A percentile compares a stretch with the other conserved stretches of the same genome.
These are phyloP conservation scores for Sherardia arvensis DNA, from an alignment of 257 asterid genomes.

Conservation along the genomic window DNA sequence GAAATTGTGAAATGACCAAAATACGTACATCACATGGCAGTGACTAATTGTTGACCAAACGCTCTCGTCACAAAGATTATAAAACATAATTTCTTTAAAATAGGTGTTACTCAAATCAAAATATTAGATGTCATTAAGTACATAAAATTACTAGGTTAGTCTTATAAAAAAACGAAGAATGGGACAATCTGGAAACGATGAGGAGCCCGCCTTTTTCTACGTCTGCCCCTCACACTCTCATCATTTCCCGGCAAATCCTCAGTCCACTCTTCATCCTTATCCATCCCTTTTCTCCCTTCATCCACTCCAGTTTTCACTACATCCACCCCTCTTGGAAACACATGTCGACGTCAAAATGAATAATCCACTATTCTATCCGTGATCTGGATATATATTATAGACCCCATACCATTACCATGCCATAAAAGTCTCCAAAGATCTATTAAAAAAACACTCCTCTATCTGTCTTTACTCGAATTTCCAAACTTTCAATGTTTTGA, in stretches of 20 bases:
- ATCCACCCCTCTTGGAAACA: neutral
- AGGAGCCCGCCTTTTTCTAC: slow-evolving; percentile 10
- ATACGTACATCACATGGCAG: too few species aligned
- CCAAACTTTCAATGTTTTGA: too few species aligned
- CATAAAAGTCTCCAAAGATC: neutral
- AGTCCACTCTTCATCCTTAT: slow-evolving; percentile 49
- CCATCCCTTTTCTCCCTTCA: slow-evolving; percentile 11
- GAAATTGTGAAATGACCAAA: too few species aligned
- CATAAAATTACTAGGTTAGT: too few species aligned
- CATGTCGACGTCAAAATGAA: neutral
- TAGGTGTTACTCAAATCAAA: too few species aligned
- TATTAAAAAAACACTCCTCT: neutral
- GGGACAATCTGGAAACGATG: slow-evolving; percentile 24
- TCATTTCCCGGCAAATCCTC: neutral
- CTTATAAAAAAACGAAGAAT: slow-evolving; percentile 8
- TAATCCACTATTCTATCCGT: neutral
- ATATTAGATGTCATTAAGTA: too few species aligned
- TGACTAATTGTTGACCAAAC: too few species aligned
- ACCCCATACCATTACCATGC: neutral
- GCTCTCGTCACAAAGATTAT: too few species aligned
- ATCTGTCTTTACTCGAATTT: too few species aligned
- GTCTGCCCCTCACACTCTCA: neutral
- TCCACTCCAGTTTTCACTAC: neutral
- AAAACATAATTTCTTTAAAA: too few species aligned
- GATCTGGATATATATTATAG: slow-evolving; percentile 8